phyloP scores from a whole-genome alignment of 176 grass and related monocot species.

The Oryza coarctata region DNA sequence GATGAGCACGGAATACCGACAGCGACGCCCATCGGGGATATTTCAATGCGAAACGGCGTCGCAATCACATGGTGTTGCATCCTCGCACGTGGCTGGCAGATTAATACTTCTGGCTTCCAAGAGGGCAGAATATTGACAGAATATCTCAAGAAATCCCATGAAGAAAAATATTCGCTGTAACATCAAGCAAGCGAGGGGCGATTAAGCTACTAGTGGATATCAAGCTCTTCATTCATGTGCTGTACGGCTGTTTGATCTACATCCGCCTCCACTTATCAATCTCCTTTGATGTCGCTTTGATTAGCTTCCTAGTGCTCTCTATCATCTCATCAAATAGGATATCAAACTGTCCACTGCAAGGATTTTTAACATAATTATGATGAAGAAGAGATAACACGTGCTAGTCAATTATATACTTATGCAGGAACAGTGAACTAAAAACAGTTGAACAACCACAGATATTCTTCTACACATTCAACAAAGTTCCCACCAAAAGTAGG shows the following conservation, averaged over 20 bases:
- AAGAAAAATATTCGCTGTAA: conserved; percentile 28
- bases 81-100: conserved; percentile 41
- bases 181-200: not conserved
- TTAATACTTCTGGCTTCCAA: conserved; percentile 9
- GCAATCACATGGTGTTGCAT: conserved; percentile 35
- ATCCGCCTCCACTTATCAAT: conserved; percentile 83
- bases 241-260: not conserved
- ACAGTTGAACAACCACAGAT: not conserved
- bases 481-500: not conserved
- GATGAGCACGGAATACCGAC: conserved; percentile 19
- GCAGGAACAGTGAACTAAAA: not conserved
- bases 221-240: not conserved
- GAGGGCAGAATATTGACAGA: conserved; percentile 18
- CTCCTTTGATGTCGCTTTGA: conserved; percentile 85
- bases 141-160: conserved; percentile 31
- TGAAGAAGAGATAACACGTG: not conserved
- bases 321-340: conserved; percentile 71
- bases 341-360: conserved; percentile 65
- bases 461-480: not conserved
- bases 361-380: not conserved
- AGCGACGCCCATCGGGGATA: conserved; percentile 12
- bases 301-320: conserved; percentile 70
- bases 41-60: conserved; percentile 28
- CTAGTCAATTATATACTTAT: not conserved
- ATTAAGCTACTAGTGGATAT: not conserved